Base-by-base conservation (phyloP, 2,329 filamentous ascomycete genomes). In the Chaetothyriales sp. region DNA sequence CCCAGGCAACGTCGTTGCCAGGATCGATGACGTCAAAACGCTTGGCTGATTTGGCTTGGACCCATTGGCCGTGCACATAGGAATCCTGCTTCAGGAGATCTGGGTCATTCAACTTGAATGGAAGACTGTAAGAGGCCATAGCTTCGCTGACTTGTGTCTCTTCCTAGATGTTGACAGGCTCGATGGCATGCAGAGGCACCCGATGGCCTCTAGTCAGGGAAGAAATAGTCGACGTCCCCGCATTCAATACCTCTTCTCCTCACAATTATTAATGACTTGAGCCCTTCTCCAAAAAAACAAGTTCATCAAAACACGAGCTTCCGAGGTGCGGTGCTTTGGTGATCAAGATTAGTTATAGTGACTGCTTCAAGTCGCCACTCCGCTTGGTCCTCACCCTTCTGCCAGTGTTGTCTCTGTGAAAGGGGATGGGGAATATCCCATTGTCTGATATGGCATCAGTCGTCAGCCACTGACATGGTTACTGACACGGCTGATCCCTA, bases 1-100 rank as follows among this genome's bases (percentile, higher is more conserved):
- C 70, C 73, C 74, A 79, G 2, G 66, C 56, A 45, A 66, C 65
- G 55, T 71, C 71, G 5, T 70, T 72, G 39, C 75, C 76, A 0
- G 76, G 76, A 53, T 79, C 70, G 15, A 75, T 57, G 8, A 78
- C 70, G 53, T 74, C 67, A 53, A 78, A 79, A 0, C 72, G 69
- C 32, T 68, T 65, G 47, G 70, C 70, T 26, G 68, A 71, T 44
- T 67, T 68, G 15, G 75, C 67, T 10, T 65, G 51, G 1, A 72
- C 64, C 66, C 71, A 73, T 57, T 71, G 55, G 48, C 73, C 71
- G 50, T 76, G 66, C 50, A 78, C 64, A 49, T 73, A 72, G 47
- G 71, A 76, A 53, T 76, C 70, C 43, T 69, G 69, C 32, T 72
- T 68, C 15, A 74, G 65, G 12, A 79, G 68, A 22, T 65, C 67